Conservation (phyloP, 2,329 filamentous ascomycete genomes). For the Aspergillus piperis region DNA sequence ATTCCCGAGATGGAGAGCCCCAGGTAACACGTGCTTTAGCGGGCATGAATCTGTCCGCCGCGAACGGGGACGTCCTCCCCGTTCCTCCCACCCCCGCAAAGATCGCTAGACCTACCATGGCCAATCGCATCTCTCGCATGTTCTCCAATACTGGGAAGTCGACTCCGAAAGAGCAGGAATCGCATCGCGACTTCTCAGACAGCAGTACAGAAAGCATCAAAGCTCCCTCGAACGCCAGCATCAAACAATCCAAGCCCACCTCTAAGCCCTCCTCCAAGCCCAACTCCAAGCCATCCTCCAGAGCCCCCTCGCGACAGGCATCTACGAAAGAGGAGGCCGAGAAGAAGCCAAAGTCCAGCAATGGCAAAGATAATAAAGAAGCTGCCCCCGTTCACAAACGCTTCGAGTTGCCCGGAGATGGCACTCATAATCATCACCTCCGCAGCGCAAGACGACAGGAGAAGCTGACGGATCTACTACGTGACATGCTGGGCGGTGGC, state of each 20-base stretch:
- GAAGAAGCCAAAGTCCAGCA: slow-evolving; percentile 28
- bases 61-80: slow-evolving; percentile 39
- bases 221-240: slow-evolving; percentile 32
- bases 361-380: slow-evolving; percentile 40
- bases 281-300: slow-evolving; percentile 33
- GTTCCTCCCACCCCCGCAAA: slow-evolving; percentile 33
- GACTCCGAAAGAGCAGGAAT: slow-evolving; percentile 34
- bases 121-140: slow-evolving; percentile 49
- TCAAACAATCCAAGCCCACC: slow-evolving; percentile 28
- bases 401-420: slow-evolving; percentile 63
- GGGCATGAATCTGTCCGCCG: slow-evolving; percentile 44
- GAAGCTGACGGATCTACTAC: slow-evolving; percentile 89
- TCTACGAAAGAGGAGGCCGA: slow-evolving; percentile 36
- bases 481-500: slow-evolving; percentile 76
- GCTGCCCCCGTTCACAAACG: slow-evolving; percentile 41
- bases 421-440: slow-evolving; percentile 82
- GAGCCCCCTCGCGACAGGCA: slow-evolving; percentile 37
- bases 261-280: slow-evolving; percentile 24
- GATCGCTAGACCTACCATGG: slow-evolving; percentile 45
- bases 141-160: slow-evolving; percentile 46
- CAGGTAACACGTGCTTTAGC: slow-evolving; percentile 48
- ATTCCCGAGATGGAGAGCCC: slow-evolving; percentile 40
- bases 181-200: slow-evolving; percentile 39
- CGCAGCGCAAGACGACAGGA: slow-evolving; percentile 90
- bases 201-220: slow-evolving; percentile 41